A percentile compares a stretch with the other conserved stretches of the same genome.
These are phyloP conservation scores for Sambucus nigra DNA, from an alignment of 129 eudicot genomes.

Conservation along the genomic window DNA sequence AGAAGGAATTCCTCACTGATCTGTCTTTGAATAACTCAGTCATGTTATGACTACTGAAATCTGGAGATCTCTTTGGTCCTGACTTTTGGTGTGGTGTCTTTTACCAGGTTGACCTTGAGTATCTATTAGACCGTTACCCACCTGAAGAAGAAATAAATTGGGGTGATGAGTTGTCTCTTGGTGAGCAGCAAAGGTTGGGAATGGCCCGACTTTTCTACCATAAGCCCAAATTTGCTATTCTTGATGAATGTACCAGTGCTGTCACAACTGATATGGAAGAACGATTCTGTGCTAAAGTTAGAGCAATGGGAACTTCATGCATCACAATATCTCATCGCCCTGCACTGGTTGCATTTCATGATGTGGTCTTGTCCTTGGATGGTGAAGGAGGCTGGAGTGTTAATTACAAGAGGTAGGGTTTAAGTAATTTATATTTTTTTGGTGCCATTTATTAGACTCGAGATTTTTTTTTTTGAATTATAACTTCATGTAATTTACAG, in stretches of 20 bases:
- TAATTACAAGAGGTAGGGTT: conserved; percentile 56
- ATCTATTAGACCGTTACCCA: conserved; percentile 87
- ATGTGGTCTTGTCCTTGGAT: conserved; percentile 86
- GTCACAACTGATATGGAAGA: conserved; percentile 99
- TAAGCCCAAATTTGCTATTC: conserved; percentile 95
- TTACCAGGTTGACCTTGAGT: conserved; percentile 90
- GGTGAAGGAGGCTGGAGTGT: conserved; percentile 99
- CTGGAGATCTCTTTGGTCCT: background rate
- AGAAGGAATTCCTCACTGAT: too few relatives aligned
- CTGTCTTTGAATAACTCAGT: too few relatives aligned
- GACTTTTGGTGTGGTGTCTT: conserved; percentile 2
- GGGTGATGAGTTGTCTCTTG: conserved; percentile 97
- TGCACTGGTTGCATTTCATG: conserved; percentile 98
- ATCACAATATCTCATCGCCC: conserved; percentile 98
- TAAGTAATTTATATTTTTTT: conserved; percentile 1
- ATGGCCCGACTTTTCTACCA: conserved; percentile 99
- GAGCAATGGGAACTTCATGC: conserved; percentile 99
- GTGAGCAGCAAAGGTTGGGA: conserved; percentile 96
- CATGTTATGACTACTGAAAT: background rate
- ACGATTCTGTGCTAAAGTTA: conserved; percentile 91
- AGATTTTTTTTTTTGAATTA: conserved; percentile 12
- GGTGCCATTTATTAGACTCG: background rate
- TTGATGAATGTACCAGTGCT: conserved; percentile 99
- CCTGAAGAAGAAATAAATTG: conserved; percentile 93
- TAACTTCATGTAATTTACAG: conserved; percentile 25